Conservation (phyloP, 306 rosid species). For the Vigna nakashimae region DNA sequence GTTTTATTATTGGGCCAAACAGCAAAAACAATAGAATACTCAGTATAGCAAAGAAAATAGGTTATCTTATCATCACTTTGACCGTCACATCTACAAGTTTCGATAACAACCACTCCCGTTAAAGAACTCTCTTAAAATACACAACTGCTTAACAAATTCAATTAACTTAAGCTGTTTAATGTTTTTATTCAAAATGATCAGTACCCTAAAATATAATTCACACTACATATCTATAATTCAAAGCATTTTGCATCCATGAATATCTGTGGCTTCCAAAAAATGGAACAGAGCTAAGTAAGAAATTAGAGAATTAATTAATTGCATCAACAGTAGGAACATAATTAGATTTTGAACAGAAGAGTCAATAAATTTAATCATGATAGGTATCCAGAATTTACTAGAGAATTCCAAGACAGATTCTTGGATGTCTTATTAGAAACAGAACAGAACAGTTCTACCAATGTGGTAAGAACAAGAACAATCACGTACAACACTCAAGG, state of each 20-base stretch:
- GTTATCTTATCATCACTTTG: background rate
- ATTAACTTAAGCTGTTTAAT: constrained; percentile 7
- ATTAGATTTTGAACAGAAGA: constrained; percentile 6
- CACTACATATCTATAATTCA: constrained; percentile 1
- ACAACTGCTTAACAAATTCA: constrained; percentile 3
- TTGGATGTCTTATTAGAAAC: too few species aligned
- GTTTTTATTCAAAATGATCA: background rate
- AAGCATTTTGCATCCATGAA: background rate
- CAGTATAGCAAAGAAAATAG: background rate
- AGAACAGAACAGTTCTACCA: too few species aligned
- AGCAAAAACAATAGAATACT: background rate
- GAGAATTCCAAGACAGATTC: too few species aligned
- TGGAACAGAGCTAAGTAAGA: background rate
- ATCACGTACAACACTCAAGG: too few species aligned
- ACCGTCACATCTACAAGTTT: background rate
- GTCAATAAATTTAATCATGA: background rate
- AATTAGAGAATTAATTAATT: constrained; percentile 15
- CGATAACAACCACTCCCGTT: background rate
- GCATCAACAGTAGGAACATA: background rate
- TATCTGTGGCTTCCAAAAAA: background rate
- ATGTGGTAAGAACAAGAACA: too few species aligned
- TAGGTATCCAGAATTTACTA: background rate
- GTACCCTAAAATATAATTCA: constrained; percentile 5
- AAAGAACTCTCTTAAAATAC: background rate
- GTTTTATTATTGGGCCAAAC: background rate